phyloP scores from a whole-genome alignment of 1,284 basidiomycete species.

The Papiliotrema laurentii region DNA sequence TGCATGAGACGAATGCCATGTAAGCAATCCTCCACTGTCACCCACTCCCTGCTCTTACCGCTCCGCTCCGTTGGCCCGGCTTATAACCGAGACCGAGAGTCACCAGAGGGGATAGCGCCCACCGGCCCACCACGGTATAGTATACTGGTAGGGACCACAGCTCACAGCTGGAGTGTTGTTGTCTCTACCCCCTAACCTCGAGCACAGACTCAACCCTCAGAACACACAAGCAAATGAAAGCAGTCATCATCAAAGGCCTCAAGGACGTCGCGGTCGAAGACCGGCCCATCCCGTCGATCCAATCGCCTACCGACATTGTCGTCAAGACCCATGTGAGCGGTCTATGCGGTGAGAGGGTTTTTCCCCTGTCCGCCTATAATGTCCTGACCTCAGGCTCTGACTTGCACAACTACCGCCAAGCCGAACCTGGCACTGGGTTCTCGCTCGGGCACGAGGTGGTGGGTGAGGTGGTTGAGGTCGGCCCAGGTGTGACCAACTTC shows the following conservation, averaged over 20 bases:
- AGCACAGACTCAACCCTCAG: too few species aligned
- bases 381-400: constrained; percentile 64
- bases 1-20: too few species aligned
- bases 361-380: constrained; percentile 52
- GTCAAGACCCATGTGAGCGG: constrained; percentile 34
- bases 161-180: too few species aligned
- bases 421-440: constrained; percentile 18
- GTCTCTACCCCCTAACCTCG: too few species aligned
- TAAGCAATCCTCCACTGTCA: too few species aligned
- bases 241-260: constrained; percentile 30
- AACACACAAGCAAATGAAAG: too few species aligned
- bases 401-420: constrained; percentile 66
- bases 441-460: constrained; percentile 73
- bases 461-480: constrained; percentile 69
- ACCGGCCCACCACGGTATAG: too few species aligned
- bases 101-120: too few species aligned
- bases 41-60: too few species aligned
- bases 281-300: constrained; percentile 26
- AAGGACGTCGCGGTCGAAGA: constrained; percentile 31
- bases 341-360: constrained; percentile 41
- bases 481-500: constrained; percentile 61
- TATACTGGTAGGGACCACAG: too few species aligned
- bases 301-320: constrained; percentile 32
- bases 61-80: too few species aligned
- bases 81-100: too few species aligned